Conservation (phyloP, 148 eudicot species). For the Spergularia marina region DNA sequence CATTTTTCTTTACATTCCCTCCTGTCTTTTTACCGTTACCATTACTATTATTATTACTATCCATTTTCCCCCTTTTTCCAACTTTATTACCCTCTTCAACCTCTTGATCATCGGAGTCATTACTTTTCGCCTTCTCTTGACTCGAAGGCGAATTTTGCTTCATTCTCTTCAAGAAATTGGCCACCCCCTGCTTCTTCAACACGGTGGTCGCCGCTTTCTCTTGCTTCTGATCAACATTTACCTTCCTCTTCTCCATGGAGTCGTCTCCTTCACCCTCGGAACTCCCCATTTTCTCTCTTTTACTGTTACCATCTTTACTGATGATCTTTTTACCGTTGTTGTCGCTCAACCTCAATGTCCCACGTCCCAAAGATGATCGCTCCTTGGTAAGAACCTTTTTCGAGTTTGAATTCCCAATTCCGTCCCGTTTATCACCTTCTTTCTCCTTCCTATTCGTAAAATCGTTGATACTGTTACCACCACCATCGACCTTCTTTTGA, state of each 20-base stretch:
- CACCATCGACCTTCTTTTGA: slow-evolving; percentile 16
- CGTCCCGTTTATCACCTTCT: not conserved
- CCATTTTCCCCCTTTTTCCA: not conserved
- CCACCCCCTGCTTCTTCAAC: slow-evolving; percentile 40
- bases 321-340: slow-evolving; percentile 26
- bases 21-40: slow-evolving; percentile 11
- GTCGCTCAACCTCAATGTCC: slow-evolving; percentile 22
- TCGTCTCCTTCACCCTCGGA: slow-evolving; percentile 20
- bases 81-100: slow-evolving; percentile 15
- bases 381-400: slow-evolving; percentile 29
- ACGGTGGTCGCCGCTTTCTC: slow-evolving; percentile 18
- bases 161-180: slow-evolving; percentile 36
- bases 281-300: slow-evolving; percentile 15
- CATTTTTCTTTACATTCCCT: slow-evolving; percentile 16
- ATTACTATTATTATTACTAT: not conserved
- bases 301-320: slow-evolving; percentile 17
- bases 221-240: slow-evolving; percentile 24
- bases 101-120: slow-evolving; percentile 9
- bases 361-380: slow-evolving; percentile 26
- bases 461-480: not conserved
- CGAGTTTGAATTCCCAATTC: not conserved
- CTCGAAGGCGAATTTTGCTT: slow-evolving; percentile 36
- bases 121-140: slow-evolving; percentile 25
- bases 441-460: slow-evolving; percentile 12
- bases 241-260: slow-evolving; percentile 10